Percentiles rank a stretch among this genome's conserved stretches.
These are phyloP conservation scores for Arthonia radiata DNA, from an alignment of 495 filamentous ascomycete genomes.

Conservation along the genomic window DNA sequence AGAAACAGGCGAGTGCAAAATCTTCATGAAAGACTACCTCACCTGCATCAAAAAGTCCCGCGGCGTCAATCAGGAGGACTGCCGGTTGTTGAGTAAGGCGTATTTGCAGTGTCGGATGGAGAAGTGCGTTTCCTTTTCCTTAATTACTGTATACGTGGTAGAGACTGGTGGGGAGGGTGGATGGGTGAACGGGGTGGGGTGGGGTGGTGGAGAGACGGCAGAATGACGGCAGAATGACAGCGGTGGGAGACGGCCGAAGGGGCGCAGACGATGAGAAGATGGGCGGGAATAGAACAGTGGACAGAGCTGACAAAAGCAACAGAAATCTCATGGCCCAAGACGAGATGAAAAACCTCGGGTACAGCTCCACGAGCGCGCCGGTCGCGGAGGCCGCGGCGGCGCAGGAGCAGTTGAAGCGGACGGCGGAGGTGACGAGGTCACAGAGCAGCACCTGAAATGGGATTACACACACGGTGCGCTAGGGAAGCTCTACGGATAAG, in stretches of 20 bases:
- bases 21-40: slow-evolving; percentile 61
- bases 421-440: too few species aligned
- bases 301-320: neutral
- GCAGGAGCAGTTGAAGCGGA: too few species aligned
- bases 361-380: too few species aligned
- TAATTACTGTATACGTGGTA: neutral
- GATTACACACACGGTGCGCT: too few species aligned
- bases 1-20: slow-evolving; percentile 65
- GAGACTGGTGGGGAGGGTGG: neutral
- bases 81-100: slow-evolving; percentile 58
- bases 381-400: too few species aligned
- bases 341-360: slow-evolving; percentile 78
- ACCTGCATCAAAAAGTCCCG: slow-evolving; percentile 55
- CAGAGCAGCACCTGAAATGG: too few species aligned
- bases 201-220: neutral
- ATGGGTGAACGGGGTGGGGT: neutral
- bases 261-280: too few species aligned
- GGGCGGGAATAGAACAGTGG: too few species aligned
- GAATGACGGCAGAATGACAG: neutral
- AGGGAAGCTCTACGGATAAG: too few species aligned
- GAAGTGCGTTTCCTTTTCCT: slow-evolving; percentile 29
- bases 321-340: slow-evolving; percentile 93
- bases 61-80: slow-evolving; percentile 68
- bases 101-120: slow-evolving; percentile 92
- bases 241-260: too few species aligned